phyloP scores from a whole-genome alignment of 2,329 filamentous ascomycete genomes.

The Lasiodiplodia sp. region DNA sequence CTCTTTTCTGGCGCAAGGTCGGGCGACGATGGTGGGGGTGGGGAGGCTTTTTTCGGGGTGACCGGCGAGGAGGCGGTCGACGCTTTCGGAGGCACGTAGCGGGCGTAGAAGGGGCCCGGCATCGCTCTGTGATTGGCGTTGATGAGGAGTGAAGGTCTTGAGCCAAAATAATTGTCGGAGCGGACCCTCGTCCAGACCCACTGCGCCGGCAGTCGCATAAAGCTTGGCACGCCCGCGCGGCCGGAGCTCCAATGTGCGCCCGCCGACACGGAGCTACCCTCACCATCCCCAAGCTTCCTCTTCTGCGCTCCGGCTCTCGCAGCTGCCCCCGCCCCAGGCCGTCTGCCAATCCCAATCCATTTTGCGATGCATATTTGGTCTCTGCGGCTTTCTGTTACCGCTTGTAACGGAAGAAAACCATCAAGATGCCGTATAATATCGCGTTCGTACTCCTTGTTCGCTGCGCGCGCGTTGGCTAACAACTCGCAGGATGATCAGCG shows the following conservation, averaged over 20 bases:
- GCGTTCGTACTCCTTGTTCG: slow-evolving; percentile 57
- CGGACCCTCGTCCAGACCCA: slow-evolving; percentile 26
- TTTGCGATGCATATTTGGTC: slow-evolving; percentile 36
- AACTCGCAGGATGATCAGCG: slow-evolving; percentile 83
- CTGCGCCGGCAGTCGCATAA: background rate
- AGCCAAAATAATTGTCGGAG: slow-evolving; percentile 27
- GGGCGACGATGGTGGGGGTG: slow-evolving; percentile 18
- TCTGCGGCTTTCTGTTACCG: slow-evolving; percentile 16
- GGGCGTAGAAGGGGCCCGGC: slow-evolving; percentile 55
- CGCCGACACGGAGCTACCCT: slow-evolving; percentile 1
- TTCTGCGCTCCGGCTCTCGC: background rate
- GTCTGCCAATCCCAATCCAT: slow-evolving; percentile 12
- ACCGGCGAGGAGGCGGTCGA: slow-evolving; percentile 23
- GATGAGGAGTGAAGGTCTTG: background rate
- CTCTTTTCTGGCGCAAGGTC: slow-evolving; percentile 40
- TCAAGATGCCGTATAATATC: slow-evolving; percentile 72
- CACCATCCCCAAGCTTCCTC: slow-evolving; percentile 11
- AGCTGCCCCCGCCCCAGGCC: slow-evolving; percentile 7
- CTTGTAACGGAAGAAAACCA: slow-evolving; percentile 23
- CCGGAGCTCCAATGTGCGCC: background rate
- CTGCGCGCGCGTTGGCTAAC: slow-evolving; percentile 35
- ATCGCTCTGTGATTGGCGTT: slow-evolving; percentile 41
- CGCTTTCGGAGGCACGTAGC: slow-evolving; percentile 53
- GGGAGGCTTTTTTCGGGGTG: slow-evolving; percentile 32
- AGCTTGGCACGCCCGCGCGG: slow-evolving; percentile 11